These are phyloP conservation scores for Effrenium voratum DNA, from an alignment of 73 alveolate genomes.

Conservation along the genomic window DNA sequence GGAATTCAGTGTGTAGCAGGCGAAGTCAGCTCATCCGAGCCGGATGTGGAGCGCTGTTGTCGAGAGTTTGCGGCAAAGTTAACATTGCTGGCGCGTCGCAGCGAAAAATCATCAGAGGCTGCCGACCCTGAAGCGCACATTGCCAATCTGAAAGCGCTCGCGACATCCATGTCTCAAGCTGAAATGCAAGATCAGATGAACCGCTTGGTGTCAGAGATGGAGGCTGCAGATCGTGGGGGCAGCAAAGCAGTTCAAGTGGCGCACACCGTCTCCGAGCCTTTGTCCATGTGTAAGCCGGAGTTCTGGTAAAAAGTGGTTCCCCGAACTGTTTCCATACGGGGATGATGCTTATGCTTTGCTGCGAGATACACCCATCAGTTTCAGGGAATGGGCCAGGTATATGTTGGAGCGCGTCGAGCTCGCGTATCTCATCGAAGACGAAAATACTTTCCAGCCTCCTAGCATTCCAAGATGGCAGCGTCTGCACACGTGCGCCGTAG, in stretches of 20 bases:
- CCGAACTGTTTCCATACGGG: constrained; percentile 27
- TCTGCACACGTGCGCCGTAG: not conserved
- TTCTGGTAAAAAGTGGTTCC: constrained; percentile 17
- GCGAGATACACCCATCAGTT: not conserved
- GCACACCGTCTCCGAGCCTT: not conserved
- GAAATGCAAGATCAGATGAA: not conserved
- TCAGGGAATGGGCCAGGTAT: constrained; percentile 9
- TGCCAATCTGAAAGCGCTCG: not conserved
- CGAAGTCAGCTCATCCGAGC: not conserved
- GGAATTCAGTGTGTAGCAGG: not conserved
- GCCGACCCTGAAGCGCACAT: not conserved
- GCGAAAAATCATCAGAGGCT: not conserved
- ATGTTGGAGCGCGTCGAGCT: constrained; percentile 27
- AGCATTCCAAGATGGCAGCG: constrained; percentile 21
- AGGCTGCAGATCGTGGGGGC: not conserved
- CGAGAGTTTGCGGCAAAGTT: constrained; percentile 24
- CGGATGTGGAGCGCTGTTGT: constrained; percentile 14
- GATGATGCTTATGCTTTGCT: constrained; percentile 1
- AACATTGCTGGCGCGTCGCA: not conserved
- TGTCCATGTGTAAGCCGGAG: not conserved
- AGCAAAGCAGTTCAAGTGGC: not conserved
- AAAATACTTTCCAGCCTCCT: not conserved
- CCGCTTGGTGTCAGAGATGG: not conserved
- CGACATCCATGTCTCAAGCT: constrained; percentile 12
- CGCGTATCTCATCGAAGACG: not conserved